Conservation (phyloP, 768 basidiomycete genomes). For the Rhizopogon sp. region DNA sequence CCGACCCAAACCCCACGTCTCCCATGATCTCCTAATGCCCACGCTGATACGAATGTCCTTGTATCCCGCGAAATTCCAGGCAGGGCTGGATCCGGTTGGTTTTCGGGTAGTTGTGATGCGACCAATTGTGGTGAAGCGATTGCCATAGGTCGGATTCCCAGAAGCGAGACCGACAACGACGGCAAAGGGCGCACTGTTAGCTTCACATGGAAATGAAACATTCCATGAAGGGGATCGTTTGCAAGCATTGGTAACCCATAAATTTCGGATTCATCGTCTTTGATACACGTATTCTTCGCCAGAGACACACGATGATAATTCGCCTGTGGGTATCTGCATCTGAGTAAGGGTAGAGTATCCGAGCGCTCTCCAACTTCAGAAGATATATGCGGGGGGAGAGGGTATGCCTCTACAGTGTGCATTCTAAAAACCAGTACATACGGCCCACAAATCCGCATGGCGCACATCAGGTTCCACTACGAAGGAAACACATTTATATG, state of each 20-base stretch:
- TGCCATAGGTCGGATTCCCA: slow-evolving; percentile 41
- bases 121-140: slow-evolving; percentile 3
- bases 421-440: slow-evolving; percentile 50
- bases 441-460: slow-evolving; percentile 39
- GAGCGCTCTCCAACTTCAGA: slow-evolving; percentile 6
- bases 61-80: not conserved
- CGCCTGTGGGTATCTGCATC: slow-evolving; percentile 19
- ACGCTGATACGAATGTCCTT: slow-evolving; percentile 10
- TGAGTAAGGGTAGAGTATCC: slow-evolving; percentile 12
- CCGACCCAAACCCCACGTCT: slow-evolving; percentile 22
- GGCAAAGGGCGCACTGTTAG: slow-evolving; percentile 23
- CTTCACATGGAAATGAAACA: slow-evolving; percentile 43
- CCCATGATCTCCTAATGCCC: slow-evolving; percentile 15
- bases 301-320: slow-evolving; percentile 37
- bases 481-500: not conserved
- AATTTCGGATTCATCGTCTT: slow-evolving; percentile 30
- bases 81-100: no score
- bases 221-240: slow-evolving; percentile 38
- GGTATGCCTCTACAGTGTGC: slow-evolving; percentile 44
- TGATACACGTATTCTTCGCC: slow-evolving; percentile 32
- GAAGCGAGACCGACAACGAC: slow-evolving; percentile 35
- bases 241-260: slow-evolving; percentile 37
- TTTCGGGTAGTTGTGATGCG: not conserved
- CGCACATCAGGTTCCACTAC: slow-evolving; percentile 40
- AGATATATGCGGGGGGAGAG: slow-evolving; percentile 11